A percentile compares a stretch with the other conserved stretches of the same genome.
phyloP scores from a whole-genome alignment of 495 filamentous ascomycete genomes.

The Diplogelasinospora grovesii region DNA sequence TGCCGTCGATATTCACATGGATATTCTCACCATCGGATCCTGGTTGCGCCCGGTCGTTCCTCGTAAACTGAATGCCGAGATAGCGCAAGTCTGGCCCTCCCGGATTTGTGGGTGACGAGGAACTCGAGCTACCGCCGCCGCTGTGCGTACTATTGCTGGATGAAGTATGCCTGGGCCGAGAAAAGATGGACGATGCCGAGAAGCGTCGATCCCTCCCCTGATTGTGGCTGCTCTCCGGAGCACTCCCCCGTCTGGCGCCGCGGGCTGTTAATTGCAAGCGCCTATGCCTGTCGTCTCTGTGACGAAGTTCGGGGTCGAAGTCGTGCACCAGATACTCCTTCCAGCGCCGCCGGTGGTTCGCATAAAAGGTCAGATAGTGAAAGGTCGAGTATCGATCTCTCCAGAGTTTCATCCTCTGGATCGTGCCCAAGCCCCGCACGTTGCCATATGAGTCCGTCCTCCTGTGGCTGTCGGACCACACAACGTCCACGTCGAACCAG shows the following conservation, averaged over 20 bases:
- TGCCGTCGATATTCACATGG: not conserved
- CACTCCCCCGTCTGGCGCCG: constrained; percentile 23
- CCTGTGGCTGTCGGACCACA: constrained; percentile 29
- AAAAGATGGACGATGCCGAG: constrained; percentile 23
- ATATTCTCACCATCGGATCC: constrained; percentile 16
- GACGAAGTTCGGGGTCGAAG: constrained; percentile 25
- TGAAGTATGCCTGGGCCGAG: constrained; percentile 4
- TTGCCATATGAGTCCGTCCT: constrained; percentile 29
- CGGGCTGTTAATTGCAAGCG: constrained; percentile 23
- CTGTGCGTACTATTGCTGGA: not conserved
- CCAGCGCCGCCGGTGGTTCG: constrained; percentile 26
- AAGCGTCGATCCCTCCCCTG: constrained; percentile 20
- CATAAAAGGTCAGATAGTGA: constrained; percentile 28
- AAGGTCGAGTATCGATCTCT: constrained; percentile 26
- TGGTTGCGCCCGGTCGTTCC: constrained; percentile 18
- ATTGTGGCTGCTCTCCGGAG: constrained; percentile 12
- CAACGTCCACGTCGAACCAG: constrained; percentile 31
- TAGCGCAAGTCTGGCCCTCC: constrained; percentile 21
- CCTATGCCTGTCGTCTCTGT: constrained; percentile 26
- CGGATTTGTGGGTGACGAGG: constrained; percentile 8
- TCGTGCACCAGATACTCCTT: constrained; percentile 28
- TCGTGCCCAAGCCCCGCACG: constrained; percentile 28
- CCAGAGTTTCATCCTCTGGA: constrained; percentile 34
- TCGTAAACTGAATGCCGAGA: constrained; percentile 29
- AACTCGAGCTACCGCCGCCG: constrained; percentile 2